A percentile compares a stretch with the other conserved stretches of the same genome.
Evolutionary conservation across 441 rosid genomes (phyloP).

Genomic region (Melastoma candidum): DNA sequence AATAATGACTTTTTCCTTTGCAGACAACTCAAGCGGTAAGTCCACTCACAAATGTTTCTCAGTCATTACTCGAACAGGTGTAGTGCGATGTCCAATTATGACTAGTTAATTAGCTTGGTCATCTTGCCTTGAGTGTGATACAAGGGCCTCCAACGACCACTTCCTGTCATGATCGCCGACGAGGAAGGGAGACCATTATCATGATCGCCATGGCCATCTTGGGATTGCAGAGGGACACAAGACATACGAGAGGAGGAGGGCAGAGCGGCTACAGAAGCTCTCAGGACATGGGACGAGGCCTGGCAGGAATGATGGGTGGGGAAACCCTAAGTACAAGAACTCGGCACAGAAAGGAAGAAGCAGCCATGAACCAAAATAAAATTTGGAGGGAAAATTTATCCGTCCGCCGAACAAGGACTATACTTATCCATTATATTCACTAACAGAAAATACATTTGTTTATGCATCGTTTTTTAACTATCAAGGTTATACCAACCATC

Average conservation of each 20-base stretch:
- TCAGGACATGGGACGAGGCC: background rate
- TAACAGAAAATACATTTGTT: too few species aligned
- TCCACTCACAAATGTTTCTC: background rate
- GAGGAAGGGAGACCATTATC: background rate
- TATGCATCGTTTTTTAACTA: too few species aligned
- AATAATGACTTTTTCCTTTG: background rate
- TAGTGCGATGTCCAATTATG: background rate
- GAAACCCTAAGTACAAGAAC: slow-evolving; percentile 4
- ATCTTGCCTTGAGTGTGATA: slow-evolving; percentile 76
- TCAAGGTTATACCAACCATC: too few species aligned
- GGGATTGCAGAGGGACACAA: background rate
- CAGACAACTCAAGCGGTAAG: background rate
- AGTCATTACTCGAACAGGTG: slow-evolving; percentile 13
- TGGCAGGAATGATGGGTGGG: background rate
- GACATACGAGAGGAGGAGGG: background rate
- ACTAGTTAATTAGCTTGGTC: slow-evolving; percentile 37
- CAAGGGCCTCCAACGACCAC: slow-evolving; percentile 52
- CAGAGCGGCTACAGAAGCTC: background rate
- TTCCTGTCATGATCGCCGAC: background rate
- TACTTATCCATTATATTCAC: too few species aligned
- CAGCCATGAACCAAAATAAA: slow-evolving; percentile 1
- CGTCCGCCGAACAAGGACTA: too few species aligned
- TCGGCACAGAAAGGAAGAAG: slow-evolving; percentile 3
- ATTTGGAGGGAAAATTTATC: background rate
- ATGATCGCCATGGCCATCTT: background rate